Evolutionary conservation across 805 yeast species (phyloP).

Genomic region (Ogataea ganodermae): DNA sequence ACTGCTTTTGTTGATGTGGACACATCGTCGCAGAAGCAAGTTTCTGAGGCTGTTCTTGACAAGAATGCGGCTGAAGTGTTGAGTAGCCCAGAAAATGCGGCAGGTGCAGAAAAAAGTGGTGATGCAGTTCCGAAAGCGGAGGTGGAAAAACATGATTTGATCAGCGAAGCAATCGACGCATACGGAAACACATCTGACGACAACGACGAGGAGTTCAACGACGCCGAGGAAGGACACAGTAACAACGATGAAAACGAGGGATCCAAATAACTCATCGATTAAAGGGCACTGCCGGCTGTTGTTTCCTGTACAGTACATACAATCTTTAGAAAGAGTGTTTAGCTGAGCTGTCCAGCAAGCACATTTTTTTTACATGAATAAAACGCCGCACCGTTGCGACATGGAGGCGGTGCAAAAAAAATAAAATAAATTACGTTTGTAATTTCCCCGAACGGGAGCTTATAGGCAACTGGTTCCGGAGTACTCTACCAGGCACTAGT

Average conservation of each 20-base stretch:
- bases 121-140: not conserved
- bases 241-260: not conserved
- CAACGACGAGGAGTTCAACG: conserved; percentile 27
- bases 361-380: no score
- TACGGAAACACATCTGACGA: conserved; percentile 18
- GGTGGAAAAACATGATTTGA: conserved; percentile 1
- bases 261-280: no score
- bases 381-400: not conserved
- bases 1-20: conserved; percentile 12
- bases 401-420: not conserved
- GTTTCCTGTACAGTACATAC: not conserved
- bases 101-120: conserved; percentile 1
- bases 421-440: not conserved
- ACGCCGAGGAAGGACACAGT: conserved; percentile 25
- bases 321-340: no score
- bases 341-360: conserved; percentile 1
- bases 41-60: not conserved
- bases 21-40: not conserved
- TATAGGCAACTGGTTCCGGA: no score
- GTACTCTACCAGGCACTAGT: no score
- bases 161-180: conserved; percentile 15
- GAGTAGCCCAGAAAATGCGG: not conserved
- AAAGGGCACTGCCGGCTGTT: not conserved
- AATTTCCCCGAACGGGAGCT: conserved; percentile 1
- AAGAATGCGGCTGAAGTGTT: not conserved